Evolutionary conservation across 2,329 filamentous ascomycete genomes (phyloP), one percentile per base, ranked within the genome.

Genomic region (Colletotrichum camelliae): DNA sequence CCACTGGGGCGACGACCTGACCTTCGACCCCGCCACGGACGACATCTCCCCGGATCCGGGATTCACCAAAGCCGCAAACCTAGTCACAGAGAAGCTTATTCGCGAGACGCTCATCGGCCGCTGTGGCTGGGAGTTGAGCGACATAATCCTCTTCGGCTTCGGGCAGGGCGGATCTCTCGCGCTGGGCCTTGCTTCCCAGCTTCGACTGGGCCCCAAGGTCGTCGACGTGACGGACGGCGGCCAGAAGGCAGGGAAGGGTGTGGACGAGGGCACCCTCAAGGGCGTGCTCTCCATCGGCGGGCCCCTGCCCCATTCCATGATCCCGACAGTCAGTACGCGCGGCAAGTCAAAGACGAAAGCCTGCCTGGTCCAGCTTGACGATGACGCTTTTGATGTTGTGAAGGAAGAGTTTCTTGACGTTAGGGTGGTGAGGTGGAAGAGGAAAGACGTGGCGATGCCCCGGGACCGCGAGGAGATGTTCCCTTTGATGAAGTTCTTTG

Each of bases 401-500:
- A 93, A 92, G 82, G 86, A 87, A 57, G 89, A 91, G 70, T 97
- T 96, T 83, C 86, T 88, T 77, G 88, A 92, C 80, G 92, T 95
- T 27, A 89, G 92, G 82, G 88, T 93, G 77, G 92, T 92, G 72
- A 91, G 91, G 80, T 97, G 94, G 92, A 90, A 89, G 80, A 91
- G 93, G 81, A 84, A 83, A 4, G 94, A 93, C 7, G 95, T 98
- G 83, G 90, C 90, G 1, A 98, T 98, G 96, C 95, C 96, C n/a
- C 87, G 88, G 61, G 93, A 89, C 82, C 89, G 94, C 69, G 95
- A 97, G 13, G 96, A 98, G 88, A 96, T 97, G 90, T 82, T 96
- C 80, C 96, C 96, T 1, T 90, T 98, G 76, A 98, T 98, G 95
- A 91, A 94, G 81, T 98, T 93, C 80, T 90, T 96, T 80, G 93